A percentile compares a stretch with the other conserved stretches of the same genome.
Evolutionary conservation across 139 green algal genomes (phyloP).

Genomic region (Chlorella ohadii): DNA sequence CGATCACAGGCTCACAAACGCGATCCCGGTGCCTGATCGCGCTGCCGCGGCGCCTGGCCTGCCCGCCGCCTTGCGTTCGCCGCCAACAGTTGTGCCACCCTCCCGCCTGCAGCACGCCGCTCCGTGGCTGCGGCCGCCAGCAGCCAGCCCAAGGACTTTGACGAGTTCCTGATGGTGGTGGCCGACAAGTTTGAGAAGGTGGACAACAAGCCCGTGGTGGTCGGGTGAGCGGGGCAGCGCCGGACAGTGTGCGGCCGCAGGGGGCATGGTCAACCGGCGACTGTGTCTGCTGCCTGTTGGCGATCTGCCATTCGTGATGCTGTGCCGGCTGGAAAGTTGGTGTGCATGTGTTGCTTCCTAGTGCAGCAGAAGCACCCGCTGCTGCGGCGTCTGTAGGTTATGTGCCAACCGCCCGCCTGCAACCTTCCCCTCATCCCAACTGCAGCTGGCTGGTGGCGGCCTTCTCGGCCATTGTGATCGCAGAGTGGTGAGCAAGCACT

Average conservation of each 20-base stretch:
- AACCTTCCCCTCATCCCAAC: neutral
- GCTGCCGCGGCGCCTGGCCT: neutral
- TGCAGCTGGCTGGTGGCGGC: slow-evolving; percentile 49
- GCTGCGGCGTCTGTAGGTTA: too few relatives aligned
- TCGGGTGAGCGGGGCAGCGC: slow-evolving; percentile 10
- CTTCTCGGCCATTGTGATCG: slow-evolving; percentile 54
- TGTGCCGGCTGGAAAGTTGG: too few relatives aligned
- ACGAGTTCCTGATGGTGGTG: slow-evolving; percentile 30
- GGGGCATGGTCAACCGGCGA: too few relatives aligned
- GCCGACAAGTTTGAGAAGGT: slow-evolving; percentile 46
- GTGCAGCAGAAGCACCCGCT: too few relatives aligned
- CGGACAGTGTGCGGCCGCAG: too few relatives aligned
- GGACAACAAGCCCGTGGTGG: slow-evolving; percentile 40
- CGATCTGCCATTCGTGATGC: too few relatives aligned
- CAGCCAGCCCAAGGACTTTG: slow-evolving; percentile 27
- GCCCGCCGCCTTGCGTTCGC: neutral
- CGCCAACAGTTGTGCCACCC: too few relatives aligned
- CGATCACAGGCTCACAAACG: neutral
- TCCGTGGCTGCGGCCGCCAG: slow-evolving; percentile 8
- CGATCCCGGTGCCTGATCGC: neutral
- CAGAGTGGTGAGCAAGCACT: slow-evolving; percentile 22
- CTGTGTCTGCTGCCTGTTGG: too few relatives aligned
- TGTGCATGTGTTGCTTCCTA: too few relatives aligned
- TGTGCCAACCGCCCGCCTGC: neutral
- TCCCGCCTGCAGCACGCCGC: neutral